A percentile compares a stretch with the other conserved stretches of the same genome.
phyloP scores from a whole-genome alignment of 805 yeast genomes.

The Candida methanosorbosa region DNA sequence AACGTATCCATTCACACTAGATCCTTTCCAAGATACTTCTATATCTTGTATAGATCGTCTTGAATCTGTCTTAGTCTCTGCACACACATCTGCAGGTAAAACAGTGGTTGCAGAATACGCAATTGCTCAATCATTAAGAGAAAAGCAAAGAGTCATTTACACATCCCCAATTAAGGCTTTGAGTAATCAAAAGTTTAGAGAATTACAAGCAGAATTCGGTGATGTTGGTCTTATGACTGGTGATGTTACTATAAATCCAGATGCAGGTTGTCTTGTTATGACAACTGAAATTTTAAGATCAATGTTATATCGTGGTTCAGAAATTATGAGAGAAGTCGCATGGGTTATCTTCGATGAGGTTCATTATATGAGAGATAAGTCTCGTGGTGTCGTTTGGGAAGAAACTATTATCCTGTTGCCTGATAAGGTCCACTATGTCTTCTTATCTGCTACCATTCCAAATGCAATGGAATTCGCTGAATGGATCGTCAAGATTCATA shows the following conservation, averaged over 20 bases:
- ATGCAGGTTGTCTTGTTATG: slow-evolving; percentile 97
- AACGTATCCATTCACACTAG: slow-evolving; percentile 84
- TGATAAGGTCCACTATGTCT: slow-evolving; percentile 90
- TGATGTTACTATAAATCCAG: slow-evolving; percentile 97
- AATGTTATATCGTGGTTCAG: slow-evolving; percentile 96
- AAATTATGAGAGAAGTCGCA: slow-evolving; percentile 96
- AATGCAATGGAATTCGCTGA: slow-evolving; percentile 98
- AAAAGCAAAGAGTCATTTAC: slow-evolving; percentile 88
- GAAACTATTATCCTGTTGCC: slow-evolving; percentile 94
- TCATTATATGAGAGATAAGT: slow-evolving; percentile 96
- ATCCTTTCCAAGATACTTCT: slow-evolving; percentile 97
- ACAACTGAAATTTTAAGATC: slow-evolving; percentile 96
- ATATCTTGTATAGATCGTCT: slow-evolving; percentile 91
- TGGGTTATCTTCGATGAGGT: slow-evolving; percentile 99
- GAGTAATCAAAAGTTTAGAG: slow-evolving; percentile 91
- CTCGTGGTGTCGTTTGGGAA: slow-evolving; percentile 99
- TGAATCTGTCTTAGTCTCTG: slow-evolving; percentile 93
- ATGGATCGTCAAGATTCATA: slow-evolving; percentile 93
- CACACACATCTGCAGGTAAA: slow-evolving; percentile 96
- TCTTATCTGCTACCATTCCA: slow-evolving; percentile 93
- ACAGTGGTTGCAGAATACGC: slow-evolving; percentile 97
- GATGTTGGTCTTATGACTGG: slow-evolving; percentile 99
- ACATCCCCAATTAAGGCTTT: slow-evolving; percentile 94
- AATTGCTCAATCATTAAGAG: slow-evolving; percentile 87
- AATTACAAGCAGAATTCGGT: slow-evolving; percentile 83